A percentile compares a stretch with the other conserved stretches of the same genome.
Evolutionary conservation across 495 filamentous ascomycete genomes (phyloP).

Genomic region (Usnea hakonensis): DNA sequence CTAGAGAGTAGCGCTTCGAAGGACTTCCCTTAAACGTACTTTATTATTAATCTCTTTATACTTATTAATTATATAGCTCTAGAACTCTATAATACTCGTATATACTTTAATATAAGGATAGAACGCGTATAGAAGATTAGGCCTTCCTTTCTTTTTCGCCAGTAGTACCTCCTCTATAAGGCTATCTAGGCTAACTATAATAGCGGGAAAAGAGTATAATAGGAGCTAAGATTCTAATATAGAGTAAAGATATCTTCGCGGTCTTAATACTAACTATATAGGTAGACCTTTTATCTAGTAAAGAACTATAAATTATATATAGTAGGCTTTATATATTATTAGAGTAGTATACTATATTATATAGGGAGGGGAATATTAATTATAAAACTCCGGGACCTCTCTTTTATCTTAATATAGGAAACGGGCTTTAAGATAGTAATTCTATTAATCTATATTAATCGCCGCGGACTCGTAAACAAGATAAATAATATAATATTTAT

Average conservation of each 20-base stretch:
- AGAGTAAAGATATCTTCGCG: background rate
- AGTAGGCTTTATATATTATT: background rate
- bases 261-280: background rate
- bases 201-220: background rate
- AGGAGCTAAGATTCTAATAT: background rate
- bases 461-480: background rate
- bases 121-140: background rate
- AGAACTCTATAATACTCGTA: background rate
- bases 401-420: conserved; percentile 1
- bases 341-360: background rate
- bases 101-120: background rate
- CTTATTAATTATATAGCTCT: background rate
- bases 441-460: background rate
- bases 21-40: background rate
- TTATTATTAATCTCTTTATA: background rate
- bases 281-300: background rate
- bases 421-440: background rate
- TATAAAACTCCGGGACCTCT: background rate
- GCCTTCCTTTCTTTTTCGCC: background rate
- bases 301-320: background rate
- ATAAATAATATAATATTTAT: conserved; percentile 8
- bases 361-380: background rate
- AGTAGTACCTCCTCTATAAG: background rate
- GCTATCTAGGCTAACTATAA: background rate
- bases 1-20: background rate